A percentile compares a stretch with the other conserved stretches of the same genome.
Conservation (phyloP, 352 stramenopile species). For the Globisporangium barbulae region DNA sequence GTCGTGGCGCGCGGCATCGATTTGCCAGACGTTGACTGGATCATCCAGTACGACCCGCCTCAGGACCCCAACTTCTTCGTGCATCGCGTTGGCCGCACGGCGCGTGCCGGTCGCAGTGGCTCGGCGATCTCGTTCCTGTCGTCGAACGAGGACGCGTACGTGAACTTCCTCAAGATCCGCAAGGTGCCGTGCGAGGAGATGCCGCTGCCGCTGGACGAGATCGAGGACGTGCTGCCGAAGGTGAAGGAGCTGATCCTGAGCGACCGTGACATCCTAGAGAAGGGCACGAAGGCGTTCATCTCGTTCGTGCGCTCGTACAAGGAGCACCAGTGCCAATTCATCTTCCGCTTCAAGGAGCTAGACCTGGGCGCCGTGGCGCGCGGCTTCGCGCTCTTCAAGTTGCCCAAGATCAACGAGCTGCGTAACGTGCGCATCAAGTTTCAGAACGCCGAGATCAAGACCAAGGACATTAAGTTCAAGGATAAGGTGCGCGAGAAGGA, state of each 20-base stretch:
- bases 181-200: slow-evolving; percentile 92
- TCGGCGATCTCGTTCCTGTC: slow-evolving; percentile 95
- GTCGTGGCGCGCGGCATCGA: slow-evolving; percentile 98
- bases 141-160: slow-evolving; percentile 95
- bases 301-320: slow-evolving; percentile 99
- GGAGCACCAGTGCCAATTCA: slow-evolving; percentile 98
- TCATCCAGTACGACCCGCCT: slow-evolving; percentile 98
- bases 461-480: slow-evolving; percentile 92
- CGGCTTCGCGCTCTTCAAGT: slow-evolving; percentile 78
- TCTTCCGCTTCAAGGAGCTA: slow-evolving; percentile 98
- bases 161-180: slow-evolving; percentile 95
- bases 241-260: slow-evolving; percentile 88
- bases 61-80: slow-evolving; percentile 99
- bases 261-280: slow-evolving; percentile 97
- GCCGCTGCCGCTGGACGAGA: slow-evolving; percentile 49
- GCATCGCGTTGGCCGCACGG: slow-evolving; percentile 97
- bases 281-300: slow-evolving; percentile 98
- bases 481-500: slow-evolving; percentile 96
- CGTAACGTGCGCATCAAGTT: slow-evolving; percentile 85
- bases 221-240: slow-evolving; percentile 84
- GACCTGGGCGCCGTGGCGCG: slow-evolving; percentile 92
- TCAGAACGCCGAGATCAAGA: slow-evolving; percentile 81
- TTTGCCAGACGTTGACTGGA: slow-evolving; percentile 98
- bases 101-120: slow-evolving; percentile 92
- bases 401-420: slow-evolving; percentile 87